Percentiles rank a stretch among this genome's conserved stretches.
Conservation (phyloP, 2,329 filamentous ascomycete species). For the Neopestalotiopsis clavispora region DNA sequence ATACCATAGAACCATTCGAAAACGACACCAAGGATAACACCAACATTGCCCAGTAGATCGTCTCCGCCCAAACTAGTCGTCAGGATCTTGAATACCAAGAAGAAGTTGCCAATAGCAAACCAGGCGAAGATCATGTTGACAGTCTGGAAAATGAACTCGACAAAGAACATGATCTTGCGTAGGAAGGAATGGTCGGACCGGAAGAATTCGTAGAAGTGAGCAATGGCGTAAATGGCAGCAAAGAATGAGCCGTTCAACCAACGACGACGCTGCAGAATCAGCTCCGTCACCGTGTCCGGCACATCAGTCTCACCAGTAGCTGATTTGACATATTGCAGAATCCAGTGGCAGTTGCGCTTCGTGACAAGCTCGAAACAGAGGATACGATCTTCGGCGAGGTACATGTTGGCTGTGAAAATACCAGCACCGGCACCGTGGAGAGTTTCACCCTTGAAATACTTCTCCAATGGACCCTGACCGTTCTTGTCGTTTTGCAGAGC, state of each 20-base stretch:
- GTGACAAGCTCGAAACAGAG: slow-evolving; percentile 98
- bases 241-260: slow-evolving; percentile 99
- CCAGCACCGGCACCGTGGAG: slow-evolving; percentile 95
- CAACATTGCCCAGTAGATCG: slow-evolving; percentile 74
- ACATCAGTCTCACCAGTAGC: slow-evolving; percentile 97
- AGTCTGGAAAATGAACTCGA: slow-evolving; percentile 94
- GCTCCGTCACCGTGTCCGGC: slow-evolving; percentile 89
- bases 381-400: slow-evolving; percentile 87
- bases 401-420: slow-evolving; percentile 98
- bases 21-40: slow-evolving; percentile 81
- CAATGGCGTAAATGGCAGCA: slow-evolving; percentile 91
- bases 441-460: slow-evolving; percentile 99
- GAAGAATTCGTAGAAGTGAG: slow-evolving; percentile 96
- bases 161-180: slow-evolving; percentile 85
- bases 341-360: slow-evolving; percentile 97
- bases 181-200: slow-evolving; percentile 87
- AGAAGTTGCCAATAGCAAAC: slow-evolving; percentile 99
- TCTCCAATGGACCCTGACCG: slow-evolving; percentile 91
- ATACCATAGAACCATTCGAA: slow-evolving; percentile 97
- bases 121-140: slow-evolving; percentile 98
- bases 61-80: slow-evolving; percentile 79
- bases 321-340: slow-evolving; percentile 97
- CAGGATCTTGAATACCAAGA: slow-evolving; percentile 96
- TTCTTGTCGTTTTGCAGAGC: slow-evolving; percentile 96
- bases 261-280: slow-evolving; percentile 92